Percentiles rank a stretch among this genome's conserved stretches.
phyloP scores from a whole-genome alignment of 352 stramenopile genomes.

The Pythium guiyangense region DNA sequence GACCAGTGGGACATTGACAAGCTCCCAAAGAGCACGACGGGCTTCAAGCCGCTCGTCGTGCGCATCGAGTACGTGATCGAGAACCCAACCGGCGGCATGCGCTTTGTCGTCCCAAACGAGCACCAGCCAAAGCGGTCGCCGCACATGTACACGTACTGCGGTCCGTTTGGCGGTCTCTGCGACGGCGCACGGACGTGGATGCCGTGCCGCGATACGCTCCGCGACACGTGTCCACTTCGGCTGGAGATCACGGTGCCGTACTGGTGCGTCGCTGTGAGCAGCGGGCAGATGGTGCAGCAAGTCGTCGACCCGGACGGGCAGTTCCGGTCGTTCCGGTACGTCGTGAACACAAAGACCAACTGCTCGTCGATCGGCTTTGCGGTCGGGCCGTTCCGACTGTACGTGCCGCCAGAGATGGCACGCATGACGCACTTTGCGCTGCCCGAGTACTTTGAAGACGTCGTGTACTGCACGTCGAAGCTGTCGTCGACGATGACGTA shows the following conservation, averaged over 20 bases:
- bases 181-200: constrained; percentile 84
- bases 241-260: constrained; percentile 77
- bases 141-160: constrained; percentile 87
- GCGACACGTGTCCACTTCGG: constrained; percentile 66
- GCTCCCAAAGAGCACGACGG: constrained; percentile 59
- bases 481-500: constrained; percentile 73
- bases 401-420: constrained; percentile 71
- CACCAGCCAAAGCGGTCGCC: constrained; percentile 65
- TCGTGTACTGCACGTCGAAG: constrained; percentile 72
- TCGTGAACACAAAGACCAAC: constrained; percentile 78
- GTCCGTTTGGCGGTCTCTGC: constrained; percentile 74
- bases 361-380: constrained; percentile 80
- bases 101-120: constrained; percentile 70
- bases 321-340: constrained; percentile 71
- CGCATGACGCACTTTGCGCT: constrained; percentile 82
- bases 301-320: constrained; percentile 53
- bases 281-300: constrained; percentile 83
- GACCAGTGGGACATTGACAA: constrained; percentile 71
- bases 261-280: constrained; percentile 79
- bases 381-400: constrained; percentile 72
- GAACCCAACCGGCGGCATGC: constrained; percentile 53
- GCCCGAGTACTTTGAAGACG: constrained; percentile 68
- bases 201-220: constrained; percentile 71
- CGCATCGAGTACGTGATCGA: constrained; percentile 78
- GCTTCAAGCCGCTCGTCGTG: constrained; percentile 64